Evolutionary conservation across 2,329 filamentous ascomycete species (phyloP), one percentile per base, ranked within the genome.

Genomic region (Neofusicoccum sp.): DNA sequence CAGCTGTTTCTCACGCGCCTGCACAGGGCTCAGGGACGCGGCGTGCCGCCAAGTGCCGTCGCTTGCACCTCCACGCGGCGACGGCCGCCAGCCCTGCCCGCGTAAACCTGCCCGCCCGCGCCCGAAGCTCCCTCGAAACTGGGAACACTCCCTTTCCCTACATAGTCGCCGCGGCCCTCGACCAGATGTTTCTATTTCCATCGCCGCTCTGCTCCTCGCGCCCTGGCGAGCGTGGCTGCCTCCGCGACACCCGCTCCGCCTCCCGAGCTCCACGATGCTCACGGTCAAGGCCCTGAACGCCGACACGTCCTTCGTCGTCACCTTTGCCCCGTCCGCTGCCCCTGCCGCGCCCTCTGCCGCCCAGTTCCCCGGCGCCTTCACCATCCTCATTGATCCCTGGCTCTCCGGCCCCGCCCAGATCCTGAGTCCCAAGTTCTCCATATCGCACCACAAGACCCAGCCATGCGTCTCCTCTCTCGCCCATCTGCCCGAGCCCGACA

Each of bases 331-430:
- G 33, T 74, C 82, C 30, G 74, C 77, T n/a, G 74, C 78, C 49
- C 71, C 78, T 60, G 66, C 67, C 8, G 33, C 72, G 44, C 66
- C 72, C 20, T 73, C 73, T 61, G 75, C 70, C 51, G 70, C 67
- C 61, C 67, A 72, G 44, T 75, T 76, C 31, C 78, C 79, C 11
- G 78, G 78, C 54, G 80, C 82, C 3, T 91, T 88, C 71, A 86
- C 83, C 14, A 82, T 92, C 58, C 80, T 92, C 41, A 74, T 91
- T 54, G 89, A 93, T 70, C 89, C 89, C 3, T 91, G 88, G 86
- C 79, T 90, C 33, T 78, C 79, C 9, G 86, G 86, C 0, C 76
- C 82, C 3, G 85, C 85, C 9, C 83, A 82, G 58, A 82, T 87
- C 63, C 79, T 84, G 66, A 84, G 85, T 67, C 78, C 83, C 30